Conservation (phyloP, 2,329 filamentous ascomycete species). For the Sclerotinia glacialis region DNA sequence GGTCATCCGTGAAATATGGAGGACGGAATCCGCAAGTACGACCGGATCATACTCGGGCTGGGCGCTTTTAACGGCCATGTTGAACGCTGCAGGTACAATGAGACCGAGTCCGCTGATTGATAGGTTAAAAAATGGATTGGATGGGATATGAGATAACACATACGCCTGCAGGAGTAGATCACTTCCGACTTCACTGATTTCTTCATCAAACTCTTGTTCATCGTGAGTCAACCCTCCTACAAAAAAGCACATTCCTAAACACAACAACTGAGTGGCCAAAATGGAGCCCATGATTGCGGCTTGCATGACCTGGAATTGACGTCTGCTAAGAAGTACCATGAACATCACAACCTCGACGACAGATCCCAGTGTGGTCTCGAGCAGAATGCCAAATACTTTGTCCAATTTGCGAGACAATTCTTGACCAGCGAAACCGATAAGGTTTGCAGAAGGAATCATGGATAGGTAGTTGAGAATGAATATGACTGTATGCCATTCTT, state of each 20-base stretch:
- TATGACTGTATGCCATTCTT: conserved; percentile 58
- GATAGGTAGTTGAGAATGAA: conserved; percentile 72
- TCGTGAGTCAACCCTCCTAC: conserved; percentile 67
- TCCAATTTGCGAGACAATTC: conserved; percentile 72
- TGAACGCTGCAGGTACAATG: conserved; percentile 47
- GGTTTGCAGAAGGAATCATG: conserved; percentile 73
- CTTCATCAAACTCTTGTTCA: conserved; percentile 69
- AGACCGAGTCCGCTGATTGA: conserved; percentile 47
- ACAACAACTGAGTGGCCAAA: conserved; percentile 76
- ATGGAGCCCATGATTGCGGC: conserved; percentile 82
- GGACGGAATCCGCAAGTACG: conserved; percentile 51
- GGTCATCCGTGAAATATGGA: conserved; percentile 67
- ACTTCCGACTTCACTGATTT: conserved; percentile 74
- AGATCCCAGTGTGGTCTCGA: conserved; percentile 64
- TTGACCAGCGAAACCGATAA: conserved; percentile 71
- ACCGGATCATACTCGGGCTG: conserved; percentile 31
- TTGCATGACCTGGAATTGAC: conserved; percentile 67
- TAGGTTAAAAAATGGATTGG: conserved; percentile 2
- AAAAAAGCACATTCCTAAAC: conserved; percentile 77
- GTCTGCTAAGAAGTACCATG: conserved; percentile 62
- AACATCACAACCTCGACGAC: conserved; percentile 81
- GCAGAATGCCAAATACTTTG: conserved; percentile 64
- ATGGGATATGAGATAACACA: conserved; percentile 38
- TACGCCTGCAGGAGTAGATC: conserved; percentile 75
- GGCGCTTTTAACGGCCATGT: conserved; percentile 42